A percentile compares a stretch with the other conserved stretches of the same genome.
phyloP scores from a whole-genome alignment of 1,139 yeast species.

The Kazachstania sp. region DNA sequence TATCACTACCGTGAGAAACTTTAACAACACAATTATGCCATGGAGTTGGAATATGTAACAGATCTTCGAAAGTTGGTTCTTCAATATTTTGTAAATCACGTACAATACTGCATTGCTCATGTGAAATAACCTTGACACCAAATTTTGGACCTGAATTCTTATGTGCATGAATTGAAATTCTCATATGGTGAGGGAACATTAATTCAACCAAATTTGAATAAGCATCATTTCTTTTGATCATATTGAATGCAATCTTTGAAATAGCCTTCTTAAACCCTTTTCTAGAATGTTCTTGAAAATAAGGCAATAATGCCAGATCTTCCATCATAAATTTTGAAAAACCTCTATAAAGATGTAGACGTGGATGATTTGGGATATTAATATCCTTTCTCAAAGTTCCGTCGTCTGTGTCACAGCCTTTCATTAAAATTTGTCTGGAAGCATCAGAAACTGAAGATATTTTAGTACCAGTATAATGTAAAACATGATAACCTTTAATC shows the following conservation, averaged over 20 bases:
- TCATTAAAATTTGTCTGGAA: conserved; percentile 35
- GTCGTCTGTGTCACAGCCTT: conserved; percentile 37
- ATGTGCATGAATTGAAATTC: conserved; percentile 57
- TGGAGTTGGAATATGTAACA: conserved; percentile 57
- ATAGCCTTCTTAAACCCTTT: conserved; percentile 45
- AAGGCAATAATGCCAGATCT: conserved; percentile 41
- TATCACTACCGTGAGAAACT: conserved; percentile 21
- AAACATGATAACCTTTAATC: conserved; percentile 25
- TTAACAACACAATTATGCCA: conserved; percentile 54
- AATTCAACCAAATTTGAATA: conserved; percentile 54
- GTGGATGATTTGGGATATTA: conserved; percentile 38
- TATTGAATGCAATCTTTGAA: conserved; percentile 50
- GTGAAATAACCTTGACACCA: conserved; percentile 44
- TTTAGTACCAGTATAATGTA: conserved; percentile 33
- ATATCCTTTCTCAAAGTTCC: conserved; percentile 34
- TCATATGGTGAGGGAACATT: conserved; percentile 49
- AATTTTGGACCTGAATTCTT: conserved; percentile 49
- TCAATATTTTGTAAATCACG: conserved; percentile 32
- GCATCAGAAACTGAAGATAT: conserved; percentile 32
- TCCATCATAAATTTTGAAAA: conserved; percentile 53
- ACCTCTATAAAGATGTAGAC: conserved; percentile 47
- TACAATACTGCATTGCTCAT: conserved; percentile 37
- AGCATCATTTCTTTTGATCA: conserved; percentile 59
- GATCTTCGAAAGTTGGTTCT: conserved; percentile 38
- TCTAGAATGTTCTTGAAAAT: conserved; percentile 35